Evolutionary conservation across 371 early-diverging fungal genomes (phyloP), one percentile per base, ranked within the genome.

Genomic region (Lichtheimia ornata): DNA sequence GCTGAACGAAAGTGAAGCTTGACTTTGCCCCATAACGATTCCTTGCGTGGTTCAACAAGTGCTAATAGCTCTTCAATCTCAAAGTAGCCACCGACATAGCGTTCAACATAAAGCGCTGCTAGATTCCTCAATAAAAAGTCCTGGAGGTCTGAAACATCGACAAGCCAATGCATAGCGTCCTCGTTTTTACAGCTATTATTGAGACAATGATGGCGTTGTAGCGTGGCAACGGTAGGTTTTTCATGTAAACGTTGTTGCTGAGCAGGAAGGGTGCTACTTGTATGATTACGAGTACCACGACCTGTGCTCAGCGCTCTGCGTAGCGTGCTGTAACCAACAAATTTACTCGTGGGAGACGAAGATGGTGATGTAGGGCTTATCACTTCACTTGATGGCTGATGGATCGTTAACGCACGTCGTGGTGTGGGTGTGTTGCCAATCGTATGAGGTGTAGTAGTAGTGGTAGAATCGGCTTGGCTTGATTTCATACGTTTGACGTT

Each of bases 111-210:
- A 40, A 88, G 67, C 1, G 89, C 89, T 0, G 94, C 94, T 17
- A 91, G 70, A 62, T 92, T 91, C 47, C 88, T 84, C 27, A 92
- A 89, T 35, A 87, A 83, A 54, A 93, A 82, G 28, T 84, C 81
- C 63, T 91, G 91, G 12, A 91, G 72, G 1, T 84, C 85, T 24
- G 87, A 84, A 27, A 94, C 72, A 56, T 95, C 94, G 13, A 84
- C 80, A 44, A 92, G 74, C 57, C 77, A 84, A 40, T 72, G 74
- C 9, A 69, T 35, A 12, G 22, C 47, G 44, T 43, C 61, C 40
- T 18, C 25, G 50, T 27, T 51, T 57, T 27, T 25, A 28, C 25
- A 28, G 5, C 25, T 7, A 7, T 20, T 30, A 7, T 20, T 30
- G 14, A 54, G 54, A 14, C 14, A 41, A 5, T 42, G n/a, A 15